phyloP scores from a whole-genome alignment of 1,284 basidiomycete species.

The Cryptococcus sp. region DNA sequence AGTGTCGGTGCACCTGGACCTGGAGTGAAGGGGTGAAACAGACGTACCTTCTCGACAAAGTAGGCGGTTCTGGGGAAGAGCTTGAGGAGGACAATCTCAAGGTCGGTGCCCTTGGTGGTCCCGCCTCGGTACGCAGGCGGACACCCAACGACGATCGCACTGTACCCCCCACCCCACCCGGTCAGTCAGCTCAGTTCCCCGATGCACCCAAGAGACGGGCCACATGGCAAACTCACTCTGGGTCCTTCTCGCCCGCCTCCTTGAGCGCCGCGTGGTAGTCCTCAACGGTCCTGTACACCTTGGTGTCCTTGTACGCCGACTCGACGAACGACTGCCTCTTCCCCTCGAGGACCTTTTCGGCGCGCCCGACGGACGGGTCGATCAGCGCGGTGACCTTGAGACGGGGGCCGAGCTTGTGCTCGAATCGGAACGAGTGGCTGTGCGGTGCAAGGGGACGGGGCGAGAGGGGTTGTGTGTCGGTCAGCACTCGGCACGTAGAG shows the following conservation, averaged over 20 bases:
- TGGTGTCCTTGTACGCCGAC: constrained; percentile 87
- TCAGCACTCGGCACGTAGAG: constrained; percentile 1
- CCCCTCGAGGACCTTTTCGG: constrained; percentile 73
- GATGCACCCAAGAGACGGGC: background rate
- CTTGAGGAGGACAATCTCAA: constrained; percentile 86
- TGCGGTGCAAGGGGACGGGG: too few relatives aligned
- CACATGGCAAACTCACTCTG: constrained; percentile 50
- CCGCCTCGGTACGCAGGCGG: constrained; percentile 92
- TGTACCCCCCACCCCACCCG: constrained; percentile 7
- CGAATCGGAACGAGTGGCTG: constrained; percentile 94
- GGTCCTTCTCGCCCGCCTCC: constrained; percentile 46
- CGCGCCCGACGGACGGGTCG: constrained; percentile 82
- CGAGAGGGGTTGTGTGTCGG: background rate
- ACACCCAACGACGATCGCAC: constrained; percentile 82
- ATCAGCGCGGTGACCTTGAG: constrained; percentile 94
- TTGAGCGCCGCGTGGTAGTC: constrained; percentile 73
- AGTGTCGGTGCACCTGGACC: too few relatives aligned
- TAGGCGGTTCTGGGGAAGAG: constrained; percentile 85
- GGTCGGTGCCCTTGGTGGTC: constrained; percentile 70
- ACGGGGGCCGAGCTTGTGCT: constrained; percentile 91
- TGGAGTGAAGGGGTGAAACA: background rate
- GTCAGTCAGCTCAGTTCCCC: background rate
- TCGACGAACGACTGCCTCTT: constrained; percentile 94
- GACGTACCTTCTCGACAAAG: constrained; percentile 76
- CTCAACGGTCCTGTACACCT: constrained; percentile 80